These are phyloP conservation scores for Tolypocladium tundrense DNA, from an alignment of 2,329 filamentous ascomycete genomes.

Conservation along the genomic window DNA sequence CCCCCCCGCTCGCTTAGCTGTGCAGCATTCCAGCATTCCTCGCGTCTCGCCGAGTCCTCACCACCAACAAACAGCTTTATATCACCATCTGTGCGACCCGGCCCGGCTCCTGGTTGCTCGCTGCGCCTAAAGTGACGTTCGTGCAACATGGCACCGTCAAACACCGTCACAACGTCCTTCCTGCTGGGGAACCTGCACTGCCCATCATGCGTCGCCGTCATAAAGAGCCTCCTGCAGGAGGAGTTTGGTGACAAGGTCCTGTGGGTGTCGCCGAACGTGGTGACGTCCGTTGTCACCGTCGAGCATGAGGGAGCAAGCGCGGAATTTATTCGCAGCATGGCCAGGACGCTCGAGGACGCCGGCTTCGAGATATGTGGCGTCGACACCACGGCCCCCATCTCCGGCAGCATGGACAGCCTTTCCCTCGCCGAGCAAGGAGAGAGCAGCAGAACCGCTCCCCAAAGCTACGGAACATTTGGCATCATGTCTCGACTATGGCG, in stretches of 20 bases:
- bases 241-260: slow-evolving; percentile 33
- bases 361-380: slow-evolving; percentile 50
- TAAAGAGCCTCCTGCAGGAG: slow-evolving; percentile 46
- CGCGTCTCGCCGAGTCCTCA: not conserved
- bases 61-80: not conserved
- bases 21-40: not conserved
- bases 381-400: slow-evolving; percentile 24
- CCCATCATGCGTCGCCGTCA: slow-evolving; percentile 60
- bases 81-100: not conserved
- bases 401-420: slow-evolving; percentile 15
- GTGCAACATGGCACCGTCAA: slow-evolving; percentile 15
- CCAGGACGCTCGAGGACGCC: slow-evolving; percentile 38
- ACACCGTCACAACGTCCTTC: slow-evolving; percentile 44
- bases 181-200: slow-evolving; percentile 69
- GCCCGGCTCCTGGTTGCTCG: not conserved
- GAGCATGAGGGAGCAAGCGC: slow-evolving; percentile 35
- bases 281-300: slow-evolving; percentile 59
- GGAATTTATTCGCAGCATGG: slow-evolving; percentile 32
- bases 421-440: slow-evolving; percentile 12
- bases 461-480: slow-evolving; percentile 12
- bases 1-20: not conserved
- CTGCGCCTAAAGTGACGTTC: not conserved
- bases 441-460: slow-evolving; percentile 9
- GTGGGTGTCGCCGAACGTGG: slow-evolving; percentile 59
- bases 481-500: slow-evolving; percentile 23